Evolutionary conservation across 2,329 filamentous ascomycete genomes (phyloP).

Genomic region (Fusarium denticulatum): DNA sequence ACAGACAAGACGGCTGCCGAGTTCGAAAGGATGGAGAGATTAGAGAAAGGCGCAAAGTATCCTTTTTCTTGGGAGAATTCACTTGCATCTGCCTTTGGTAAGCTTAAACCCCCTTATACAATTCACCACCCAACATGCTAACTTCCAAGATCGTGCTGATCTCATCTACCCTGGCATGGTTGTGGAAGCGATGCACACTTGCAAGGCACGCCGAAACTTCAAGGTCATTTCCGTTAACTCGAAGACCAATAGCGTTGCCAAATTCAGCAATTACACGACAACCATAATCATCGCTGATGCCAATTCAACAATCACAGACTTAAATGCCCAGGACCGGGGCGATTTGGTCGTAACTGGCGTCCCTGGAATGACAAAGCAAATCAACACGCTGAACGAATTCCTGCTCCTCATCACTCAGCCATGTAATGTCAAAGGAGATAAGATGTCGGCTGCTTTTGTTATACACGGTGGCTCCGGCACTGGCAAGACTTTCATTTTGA

Average conservation of each 20-base stretch:
- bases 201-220: slow-evolving; percentile 57
- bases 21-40: slow-evolving; percentile 11
- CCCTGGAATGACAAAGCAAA: slow-evolving; percentile 73
- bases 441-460: slow-evolving; percentile 68
- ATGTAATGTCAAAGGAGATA: slow-evolving; percentile 45
- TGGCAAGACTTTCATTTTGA: slow-evolving; percentile 81
- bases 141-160: slow-evolving; percentile 67
- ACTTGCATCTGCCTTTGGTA: slow-evolving; percentile 49
- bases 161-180: slow-evolving; percentile 75
- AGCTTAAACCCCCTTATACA: neutral
- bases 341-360: slow-evolving; percentile 64
- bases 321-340: slow-evolving; percentile 35
- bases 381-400: slow-evolving; percentile 73
- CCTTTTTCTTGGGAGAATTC: slow-evolving; percentile 50
- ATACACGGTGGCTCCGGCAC: slow-evolving; percentile 86
- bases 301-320: slow-evolving; percentile 28
- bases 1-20: slow-evolving; percentile 18
- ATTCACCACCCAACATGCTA: neutral
- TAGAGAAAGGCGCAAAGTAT: slow-evolving; percentile 45
- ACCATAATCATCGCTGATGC: slow-evolving; percentile 51
- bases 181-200: slow-evolving; percentile 67
- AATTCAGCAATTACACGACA: slow-evolving; percentile 53
- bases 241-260: slow-evolving; percentile 55
- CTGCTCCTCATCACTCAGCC: slow-evolving; percentile 64
- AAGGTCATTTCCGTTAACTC: slow-evolving; percentile 66